Evolutionary conservation across 2,329 filamentous ascomycete species (phyloP).

Genomic region (Aspergillus hortae): DNA sequence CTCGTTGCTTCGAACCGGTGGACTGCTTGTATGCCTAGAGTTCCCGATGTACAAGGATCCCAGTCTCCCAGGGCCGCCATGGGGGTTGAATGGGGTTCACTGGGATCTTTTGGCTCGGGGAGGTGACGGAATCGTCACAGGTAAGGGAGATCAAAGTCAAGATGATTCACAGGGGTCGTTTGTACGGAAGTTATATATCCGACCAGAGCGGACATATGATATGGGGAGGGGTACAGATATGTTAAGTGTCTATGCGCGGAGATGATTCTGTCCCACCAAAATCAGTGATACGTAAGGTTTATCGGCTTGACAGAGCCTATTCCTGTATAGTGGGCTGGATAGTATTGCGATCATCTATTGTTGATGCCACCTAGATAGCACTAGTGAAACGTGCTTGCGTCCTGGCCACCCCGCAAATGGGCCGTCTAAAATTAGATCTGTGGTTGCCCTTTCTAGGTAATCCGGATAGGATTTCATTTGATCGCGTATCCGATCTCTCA

Average conservation of each 20-base stretch:
- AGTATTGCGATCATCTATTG: too few species aligned
- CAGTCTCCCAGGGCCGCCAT: conserved; percentile 36
- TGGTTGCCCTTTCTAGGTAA: too few species aligned
- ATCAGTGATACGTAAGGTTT: too few species aligned
- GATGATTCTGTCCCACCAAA: background rate
- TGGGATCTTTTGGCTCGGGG: conserved; percentile 31
- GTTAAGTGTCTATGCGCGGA: conserved; percentile 2
- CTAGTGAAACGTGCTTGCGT: too few species aligned
- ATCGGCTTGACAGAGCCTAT: too few species aligned
- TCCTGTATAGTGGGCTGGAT: too few species aligned
- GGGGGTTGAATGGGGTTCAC: conserved; percentile 36
- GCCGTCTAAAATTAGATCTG: too few species aligned
- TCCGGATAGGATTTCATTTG: too few species aligned
- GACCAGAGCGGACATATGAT: background rate
- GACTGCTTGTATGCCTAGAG: conserved; percentile 53
- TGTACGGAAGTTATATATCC: background rate
- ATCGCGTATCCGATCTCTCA: too few species aligned
- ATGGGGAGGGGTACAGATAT: conserved; percentile 6
- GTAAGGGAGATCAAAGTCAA: background rate
- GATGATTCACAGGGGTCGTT: background rate
- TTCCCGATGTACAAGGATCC: conserved; percentile 41
- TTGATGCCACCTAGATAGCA: too few species aligned
- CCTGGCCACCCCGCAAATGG: too few species aligned
- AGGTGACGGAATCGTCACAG: conserved; percentile 19
- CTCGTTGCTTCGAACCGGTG: conserved; percentile 48